Conservation (phyloP, 805 yeast genomes). For the Nakazawaea populi region DNA sequence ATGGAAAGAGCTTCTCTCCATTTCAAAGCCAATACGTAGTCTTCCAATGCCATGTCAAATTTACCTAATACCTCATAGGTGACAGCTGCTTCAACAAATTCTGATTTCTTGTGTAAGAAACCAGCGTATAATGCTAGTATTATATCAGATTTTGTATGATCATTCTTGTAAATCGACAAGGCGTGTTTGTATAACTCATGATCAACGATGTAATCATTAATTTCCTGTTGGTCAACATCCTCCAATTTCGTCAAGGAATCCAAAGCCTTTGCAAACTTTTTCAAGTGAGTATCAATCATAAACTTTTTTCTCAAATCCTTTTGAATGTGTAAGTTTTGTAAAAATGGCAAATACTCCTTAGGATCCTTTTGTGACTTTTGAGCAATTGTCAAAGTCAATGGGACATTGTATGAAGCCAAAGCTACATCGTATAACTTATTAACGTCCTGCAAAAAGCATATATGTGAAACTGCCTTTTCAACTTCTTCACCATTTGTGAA, state of each 20-base stretch:
- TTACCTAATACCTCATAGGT: slow-evolving; percentile 65
- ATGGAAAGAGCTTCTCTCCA: slow-evolving; percentile 84
- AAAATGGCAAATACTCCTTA: slow-evolving; percentile 89
- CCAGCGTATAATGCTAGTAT: slow-evolving; percentile 61
- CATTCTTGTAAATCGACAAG: slow-evolving; percentile 53
- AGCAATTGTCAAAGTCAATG: slow-evolving; percentile 76
- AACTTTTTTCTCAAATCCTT: slow-evolving; percentile 62
- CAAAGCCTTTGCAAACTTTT: slow-evolving; percentile 64
- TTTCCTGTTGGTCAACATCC: slow-evolving; percentile 41
- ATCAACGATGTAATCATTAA: slow-evolving; percentile 58
- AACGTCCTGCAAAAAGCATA: slow-evolving; percentile 88
- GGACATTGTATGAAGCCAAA: slow-evolving; percentile 75
- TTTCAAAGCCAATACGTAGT: slow-evolving; percentile 61
- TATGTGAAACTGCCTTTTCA: slow-evolving; percentile 68
- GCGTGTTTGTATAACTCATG: slow-evolving; percentile 73
- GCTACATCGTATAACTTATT: slow-evolving; percentile 76
- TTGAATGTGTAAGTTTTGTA: slow-evolving; percentile 71
- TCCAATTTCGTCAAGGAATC: slow-evolving; percentile 51
- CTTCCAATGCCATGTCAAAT: slow-evolving; percentile 56
- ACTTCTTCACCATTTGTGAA: slow-evolving; percentile 39
- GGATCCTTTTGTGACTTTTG: slow-evolving; percentile 98
- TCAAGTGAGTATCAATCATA: slow-evolving; percentile 73
- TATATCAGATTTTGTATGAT: slow-evolving; percentile 43
- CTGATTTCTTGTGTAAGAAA: slow-evolving; percentile 46
- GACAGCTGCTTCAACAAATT: slow-evolving; percentile 71